These are phyloP conservation scores for Singerocomus rubriflavus DNA, from an alignment of 1,284 basidiomycete genomes.

Conservation along the genomic window DNA sequence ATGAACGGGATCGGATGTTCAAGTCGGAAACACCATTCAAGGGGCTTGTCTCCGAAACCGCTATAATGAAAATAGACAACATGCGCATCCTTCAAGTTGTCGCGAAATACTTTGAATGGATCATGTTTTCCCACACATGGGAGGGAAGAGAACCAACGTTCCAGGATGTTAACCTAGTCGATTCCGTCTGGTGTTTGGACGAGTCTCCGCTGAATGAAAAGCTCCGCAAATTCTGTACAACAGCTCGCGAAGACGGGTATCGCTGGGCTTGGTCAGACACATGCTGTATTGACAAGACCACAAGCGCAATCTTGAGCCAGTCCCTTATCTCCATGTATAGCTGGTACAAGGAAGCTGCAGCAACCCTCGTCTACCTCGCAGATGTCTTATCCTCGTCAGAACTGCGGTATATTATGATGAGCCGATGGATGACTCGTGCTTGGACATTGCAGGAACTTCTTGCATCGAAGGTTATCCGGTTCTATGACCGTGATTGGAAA, in stretches of 20 bases:
- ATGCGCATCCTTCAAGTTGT: neutral
- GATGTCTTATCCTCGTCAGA: neutral
- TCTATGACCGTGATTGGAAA: slow-evolving; percentile 6
- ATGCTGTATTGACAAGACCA: slow-evolving; percentile 8
- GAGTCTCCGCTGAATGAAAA: slow-evolving; percentile 1
- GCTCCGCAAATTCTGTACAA: slow-evolving; percentile 7
- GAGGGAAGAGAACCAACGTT: slow-evolving; percentile 11
- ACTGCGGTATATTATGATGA: neutral
- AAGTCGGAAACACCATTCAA: slow-evolving; percentile 3
- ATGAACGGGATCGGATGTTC: too few relatives aligned
- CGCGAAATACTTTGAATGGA: slow-evolving; percentile 15
- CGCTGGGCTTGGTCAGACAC: slow-evolving; percentile 12
- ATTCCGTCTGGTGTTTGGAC: slow-evolving; percentile 12
- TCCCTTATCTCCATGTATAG: slow-evolving; percentile 14
- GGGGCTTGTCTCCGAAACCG: neutral
- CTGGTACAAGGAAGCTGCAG: slow-evolving; percentile 13
- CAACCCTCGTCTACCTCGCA: slow-evolving; percentile 7
- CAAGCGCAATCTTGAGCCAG: neutral
- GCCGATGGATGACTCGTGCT: slow-evolving; percentile 15
- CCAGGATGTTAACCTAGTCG: slow-evolving; percentile 2
- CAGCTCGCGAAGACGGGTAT: neutral
- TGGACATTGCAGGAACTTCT: slow-evolving; percentile 20
- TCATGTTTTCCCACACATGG: slow-evolving; percentile 22
- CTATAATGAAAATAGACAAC: too few relatives aligned
- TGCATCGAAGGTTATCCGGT: slow-evolving; percentile 8